Base-by-base conservation (phyloP, 108 stramenopile genomes). In the Bacterosira constricta region DNA sequence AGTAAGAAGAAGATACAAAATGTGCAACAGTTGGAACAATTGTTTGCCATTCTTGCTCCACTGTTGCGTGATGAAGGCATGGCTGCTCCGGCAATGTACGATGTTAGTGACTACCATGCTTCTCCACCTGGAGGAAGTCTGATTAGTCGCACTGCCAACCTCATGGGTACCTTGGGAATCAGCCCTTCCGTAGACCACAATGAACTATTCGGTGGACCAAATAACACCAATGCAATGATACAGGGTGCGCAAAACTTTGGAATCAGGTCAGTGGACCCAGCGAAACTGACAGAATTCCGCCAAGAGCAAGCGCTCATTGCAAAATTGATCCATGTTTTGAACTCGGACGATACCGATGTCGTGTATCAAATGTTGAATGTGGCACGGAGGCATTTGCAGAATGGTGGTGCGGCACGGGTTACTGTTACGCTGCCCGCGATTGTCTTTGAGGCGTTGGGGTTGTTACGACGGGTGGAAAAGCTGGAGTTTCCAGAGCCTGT, bases 1-100 rank as follows among this genome's bases (percentile, higher is more conserved):
- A 63, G 80, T 42, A 36, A 84, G 13, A 83, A 86, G 6, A 53
- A 66, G 30, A 32, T 81, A 8, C 72, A 46, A 34, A 76, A 71
- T 65, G 49, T 90, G 11, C 73, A 81, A 15, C 86, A 88, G 71
- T 78, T 97, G 53, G 96, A 96, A 30, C 77, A 87, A 37, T 75
- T 99, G 37, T 87, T 98, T 71, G 59, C 69, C 5, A 92, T 98
- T 49, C 85, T 99, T 71, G 84, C 88, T 46, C 99, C 99, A 10
- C 77, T 99, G 6, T 39, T 98, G 15, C 76, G 83, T 42, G 94
- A 95, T 58, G 89, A 90, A 56, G 77, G 52, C 9, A 38, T 15
- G 27, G 39, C 20, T 18, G 49, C 61, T 31, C 69, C 80, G 1
- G 35, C 52, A 18, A 49, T 54, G 65, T 78, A 74, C 44, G 57